Base-by-base conservation (phyloP, 2,329 filamentous ascomycete genomes). In the Venturia aucupariae region DNA sequence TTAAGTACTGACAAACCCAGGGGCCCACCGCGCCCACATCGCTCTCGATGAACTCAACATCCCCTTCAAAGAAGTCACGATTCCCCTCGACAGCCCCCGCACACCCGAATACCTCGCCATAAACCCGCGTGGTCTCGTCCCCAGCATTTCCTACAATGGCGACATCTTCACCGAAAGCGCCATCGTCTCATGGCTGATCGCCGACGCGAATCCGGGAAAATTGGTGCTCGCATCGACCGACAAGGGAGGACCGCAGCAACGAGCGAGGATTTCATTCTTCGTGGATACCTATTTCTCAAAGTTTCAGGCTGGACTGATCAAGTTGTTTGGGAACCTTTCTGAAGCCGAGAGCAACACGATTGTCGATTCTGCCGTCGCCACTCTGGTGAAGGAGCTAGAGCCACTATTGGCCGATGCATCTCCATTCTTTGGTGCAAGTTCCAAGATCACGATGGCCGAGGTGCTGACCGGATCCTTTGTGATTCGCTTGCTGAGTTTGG, bases 91-190 rank as follows among this genome's bases (percentile, higher is more conserved):
- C 17, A 22, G 39, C 4, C 60, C 60, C 44, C 41, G 60, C 15
- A 62, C 60, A 15, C 22, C 19, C 6, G 60, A 62, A 35, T 62
- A 62, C 27, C 24, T 48, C 4, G 22, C 35, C 10, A 48, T 62
- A n/a, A 48, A 62, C 24, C 60, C 60, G 1, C 60, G 60, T 8
- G 60, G 60, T 11, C 60, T 62, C 39, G 60, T 62, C n/a, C 60
- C 39, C 13, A 46, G 24, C 8, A 38, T 62, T 3, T 30, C 38
- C 22, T 62, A 15, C 42, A 62, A 62, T 22, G 41, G 39, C 60
- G 60, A 48, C 4, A 62, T 62, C 39, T 62, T 46, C 24, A 62
- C 60, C 15, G 60, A 62, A 48, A 42, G 32, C 35, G 39, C 38
- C 7, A 35, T 48, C 39, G 41, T 62, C 17, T 62, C 60, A 2